Evolutionary conservation across 805 yeast genomes (phyloP), one percentile per base, ranked within the genome.

Genomic region (Yamadazyma philogaea): DNA sequence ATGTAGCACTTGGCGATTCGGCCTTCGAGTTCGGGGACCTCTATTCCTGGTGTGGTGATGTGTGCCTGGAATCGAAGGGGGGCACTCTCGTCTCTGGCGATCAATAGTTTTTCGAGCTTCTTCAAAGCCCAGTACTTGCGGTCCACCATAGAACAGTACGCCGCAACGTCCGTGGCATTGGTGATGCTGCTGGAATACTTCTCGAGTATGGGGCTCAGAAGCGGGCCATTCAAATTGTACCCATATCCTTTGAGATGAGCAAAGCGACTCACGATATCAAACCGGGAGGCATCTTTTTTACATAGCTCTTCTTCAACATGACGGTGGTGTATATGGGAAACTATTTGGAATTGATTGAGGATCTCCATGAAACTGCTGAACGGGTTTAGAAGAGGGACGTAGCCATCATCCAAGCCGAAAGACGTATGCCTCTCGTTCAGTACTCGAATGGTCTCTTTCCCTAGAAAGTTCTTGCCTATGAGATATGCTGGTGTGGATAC

Each of bases 1-100:
- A 84, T 78, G 52, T 64, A 77, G 0, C 70, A 82, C 30, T 58
- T 59, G n/a, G 66, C 66, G 1, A 73, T 34, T 2, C 50, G 55
- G 4, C 44, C 37, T 3, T 47, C 8, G 8, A 7, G 28, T 24
- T 3, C n/a, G 4, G 10, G 28, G 10, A 24, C 3, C 12, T 24
- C 28, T n/a, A 5, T n/a, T 7, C 28, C 28, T 24, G 28, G 12
- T 11, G 4, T n/a, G 8, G 28, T 24, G 8, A 24, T 24, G 10
- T 11, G n/a, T 24, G 28, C 28, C 12, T 24, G 28, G 8, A 24
- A n/a, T 24, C 5, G 28, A 11, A 24, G 12, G 10, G 28, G 5
- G n/a, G 5, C 12, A 24, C 8, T n/a, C 10, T 30, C 39, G 7
- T 44, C 30, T 8, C 17, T 19, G 15, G 34, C 22, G 11, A 17